A percentile compares a stretch with the other conserved stretches of the same genome.
These are phyloP conservation scores for Hortaea sp. DNA, from an alignment of 2,329 filamentous ascomycete genomes.

Conservation along the genomic window DNA sequence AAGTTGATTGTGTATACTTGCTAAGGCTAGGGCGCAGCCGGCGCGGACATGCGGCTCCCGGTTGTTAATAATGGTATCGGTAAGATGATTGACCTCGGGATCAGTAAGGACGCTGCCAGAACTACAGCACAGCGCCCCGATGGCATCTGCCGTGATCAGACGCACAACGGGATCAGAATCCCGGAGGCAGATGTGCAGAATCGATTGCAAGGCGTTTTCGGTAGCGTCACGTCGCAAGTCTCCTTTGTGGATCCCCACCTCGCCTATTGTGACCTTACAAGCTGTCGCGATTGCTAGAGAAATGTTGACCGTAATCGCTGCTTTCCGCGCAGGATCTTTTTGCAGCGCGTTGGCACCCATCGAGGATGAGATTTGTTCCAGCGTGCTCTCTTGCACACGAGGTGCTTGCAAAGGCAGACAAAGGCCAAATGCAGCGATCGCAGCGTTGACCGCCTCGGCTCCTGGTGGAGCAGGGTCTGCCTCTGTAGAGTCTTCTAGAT, in stretches of 20 bases:
- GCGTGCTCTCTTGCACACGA: slow-evolving; percentile 88
- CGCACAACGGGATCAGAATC: slow-evolving; percentile 80
- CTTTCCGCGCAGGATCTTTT: slow-evolving; percentile 76
- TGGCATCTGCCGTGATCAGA: slow-evolving; percentile 70
- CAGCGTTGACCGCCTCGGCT: slow-evolving; percentile 89
- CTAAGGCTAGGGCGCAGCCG: slow-evolving; percentile 86
- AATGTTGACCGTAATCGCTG: slow-evolving; percentile 85
- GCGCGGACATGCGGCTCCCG: slow-evolving; percentile 86
- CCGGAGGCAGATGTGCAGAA: slow-evolving; percentile 70
- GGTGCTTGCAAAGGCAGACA: slow-evolving; percentile 79
- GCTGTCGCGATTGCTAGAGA: slow-evolving; percentile 70
- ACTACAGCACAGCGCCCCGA: slow-evolving; percentile 73
- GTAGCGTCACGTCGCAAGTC: slow-evolving; percentile 65
- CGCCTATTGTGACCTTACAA: slow-evolving; percentile 73
- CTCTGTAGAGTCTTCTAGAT: slow-evolving; percentile 42
- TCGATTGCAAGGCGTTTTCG: slow-evolving; percentile 57
- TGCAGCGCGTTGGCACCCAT: slow-evolving; percentile 68
- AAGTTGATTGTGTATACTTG: slow-evolving; percentile 87
- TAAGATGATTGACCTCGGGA: slow-evolving; percentile 77
- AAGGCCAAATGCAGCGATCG: slow-evolving; percentile 86
- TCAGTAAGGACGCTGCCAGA: slow-evolving; percentile 86
- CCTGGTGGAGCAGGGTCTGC: slow-evolving; percentile 61
- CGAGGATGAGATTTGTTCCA: slow-evolving; percentile 90
- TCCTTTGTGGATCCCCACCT: slow-evolving; percentile 62
- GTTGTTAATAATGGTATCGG: slow-evolving; percentile 90